phyloP scores from a whole-genome alignment of 768 basidiomycete species.

The Serpula lacrymans region DNA sequence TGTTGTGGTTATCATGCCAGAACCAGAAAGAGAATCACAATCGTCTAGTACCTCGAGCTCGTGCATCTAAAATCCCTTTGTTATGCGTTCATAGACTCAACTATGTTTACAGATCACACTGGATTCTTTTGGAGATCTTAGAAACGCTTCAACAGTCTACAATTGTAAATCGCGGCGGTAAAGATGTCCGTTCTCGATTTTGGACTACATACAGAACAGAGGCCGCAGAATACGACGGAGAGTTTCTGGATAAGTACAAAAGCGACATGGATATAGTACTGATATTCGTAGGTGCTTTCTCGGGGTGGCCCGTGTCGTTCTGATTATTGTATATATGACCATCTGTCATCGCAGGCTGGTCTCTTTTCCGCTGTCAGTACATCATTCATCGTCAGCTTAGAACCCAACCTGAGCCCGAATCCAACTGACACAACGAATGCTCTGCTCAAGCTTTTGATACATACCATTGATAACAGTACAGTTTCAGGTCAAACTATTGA shows the following conservation, averaged over 20 bases:
- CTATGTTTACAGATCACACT: too few relatives aligned
- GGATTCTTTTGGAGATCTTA: neutral
- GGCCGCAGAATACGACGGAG: conserved; percentile 2
- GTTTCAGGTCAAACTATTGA: conserved; percentile 4
- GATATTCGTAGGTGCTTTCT: neutral
- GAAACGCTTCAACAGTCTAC: conserved; percentile 4
- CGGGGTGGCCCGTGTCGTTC: neutral
- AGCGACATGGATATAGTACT: conserved; percentile 5
- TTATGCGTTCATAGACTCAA: too few relatives aligned
- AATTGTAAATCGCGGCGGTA: neutral
- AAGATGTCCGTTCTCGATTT: neutral
- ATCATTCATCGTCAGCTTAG: conserved; percentile 11
- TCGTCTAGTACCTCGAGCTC: too few relatives aligned
- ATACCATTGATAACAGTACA: conserved; percentile 10
- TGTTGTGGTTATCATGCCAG: too few relatives aligned
- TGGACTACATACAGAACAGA: conserved; percentile 3
- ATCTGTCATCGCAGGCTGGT: conserved; percentile 8
- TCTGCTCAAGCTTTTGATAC: conserved; percentile 9
- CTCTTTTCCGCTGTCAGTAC: conserved; percentile 15
- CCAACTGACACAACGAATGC: conserved; percentile 9
- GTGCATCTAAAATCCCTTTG: too few relatives aligned
- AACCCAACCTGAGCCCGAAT: conserved; percentile 8
- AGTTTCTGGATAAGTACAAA: neutral
- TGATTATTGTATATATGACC: neutral
- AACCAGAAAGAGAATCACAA: too few relatives aligned